Conservation (phyloP, 257 asterid genomes). For the Lantana camara region DNA sequence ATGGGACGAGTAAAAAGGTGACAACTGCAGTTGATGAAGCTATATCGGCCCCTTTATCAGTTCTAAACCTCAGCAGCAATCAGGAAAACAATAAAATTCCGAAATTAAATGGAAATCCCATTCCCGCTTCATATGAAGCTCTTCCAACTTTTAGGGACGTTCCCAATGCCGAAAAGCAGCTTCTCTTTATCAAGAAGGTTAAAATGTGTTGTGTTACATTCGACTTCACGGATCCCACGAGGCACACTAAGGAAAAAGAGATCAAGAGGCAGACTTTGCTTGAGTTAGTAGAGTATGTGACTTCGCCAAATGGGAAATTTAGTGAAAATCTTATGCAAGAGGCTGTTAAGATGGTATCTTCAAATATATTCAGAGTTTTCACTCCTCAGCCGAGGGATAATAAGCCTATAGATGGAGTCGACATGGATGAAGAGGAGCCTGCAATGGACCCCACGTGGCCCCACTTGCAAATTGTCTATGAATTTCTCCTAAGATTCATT, state of each 20-base stretch:
- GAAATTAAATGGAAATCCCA: not conserved
- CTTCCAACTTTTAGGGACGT: conserved; percentile 38
- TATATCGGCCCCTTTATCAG: conserved; percentile 36
- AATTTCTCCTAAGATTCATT: conserved; percentile 31
- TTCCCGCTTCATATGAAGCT: conserved; percentile 23
- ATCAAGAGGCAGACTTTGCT: conserved; percentile 37
- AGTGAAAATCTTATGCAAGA: conserved; percentile 30
- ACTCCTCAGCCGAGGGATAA: conserved; percentile 43
- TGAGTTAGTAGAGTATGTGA: conserved; percentile 36
- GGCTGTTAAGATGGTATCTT: conserved; percentile 34
- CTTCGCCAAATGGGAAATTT: conserved; percentile 38
- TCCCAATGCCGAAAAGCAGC: conserved; percentile 32
- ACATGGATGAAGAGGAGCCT: conserved; percentile 43
- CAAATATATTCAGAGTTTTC: conserved; percentile 37
- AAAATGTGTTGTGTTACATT: conserved; percentile 32
- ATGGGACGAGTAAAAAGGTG: conserved; percentile 25
- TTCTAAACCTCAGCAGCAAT: conserved; percentile 15
- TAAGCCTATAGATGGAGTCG: conserved; percentile 32
- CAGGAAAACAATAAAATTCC: conserved; percentile 20
- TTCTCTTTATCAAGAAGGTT: conserved; percentile 31
- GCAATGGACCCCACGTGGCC: conserved; percentile 42
- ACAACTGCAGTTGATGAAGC: conserved; percentile 16
- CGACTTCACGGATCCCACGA: conserved; percentile 35
- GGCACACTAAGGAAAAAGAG: conserved; percentile 41
- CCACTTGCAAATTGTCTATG: conserved; percentile 39